Percentiles rank a stretch among this genome's conserved stretches.
Evolutionary conservation across 495 filamentous ascomycete genomes (phyloP).

Genomic region (Xylaria venustula): DNA sequence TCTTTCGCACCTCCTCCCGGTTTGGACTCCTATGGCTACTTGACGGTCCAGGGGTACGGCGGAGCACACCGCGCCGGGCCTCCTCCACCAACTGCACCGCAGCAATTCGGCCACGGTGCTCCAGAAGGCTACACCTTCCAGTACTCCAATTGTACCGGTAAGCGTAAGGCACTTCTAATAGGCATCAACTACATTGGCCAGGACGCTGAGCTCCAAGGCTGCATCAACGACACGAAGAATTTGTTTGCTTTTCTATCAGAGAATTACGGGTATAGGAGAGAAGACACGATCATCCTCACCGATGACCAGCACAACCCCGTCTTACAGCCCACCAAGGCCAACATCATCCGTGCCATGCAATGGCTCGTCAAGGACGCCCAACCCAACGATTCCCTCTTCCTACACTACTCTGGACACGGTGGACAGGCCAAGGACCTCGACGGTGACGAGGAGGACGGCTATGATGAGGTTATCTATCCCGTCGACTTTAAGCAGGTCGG

Average conservation of each 20-base stretch:
- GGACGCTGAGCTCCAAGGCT: conserved; percentile 78
- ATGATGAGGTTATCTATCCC: conserved; percentile 96
- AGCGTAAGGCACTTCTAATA: conserved; percentile 83
- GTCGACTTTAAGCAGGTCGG: conserved; percentile 86
- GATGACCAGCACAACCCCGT: conserved; percentile 45
- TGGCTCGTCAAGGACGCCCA: conserved; percentile 48
- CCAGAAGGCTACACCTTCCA: conserved; percentile 61
- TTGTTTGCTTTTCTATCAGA: conserved; percentile 81
- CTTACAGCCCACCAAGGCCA: conserved; percentile 45
- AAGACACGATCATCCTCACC: conserved; percentile 53
- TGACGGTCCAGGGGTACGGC: conserved; percentile 25
- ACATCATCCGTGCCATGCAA: conserved; percentile 49
- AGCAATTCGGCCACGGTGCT: conserved; percentile 49
- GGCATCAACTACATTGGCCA: conserved; percentile 95
- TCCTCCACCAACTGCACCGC: conserved; percentile 44
- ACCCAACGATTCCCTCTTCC: conserved; percentile 50
- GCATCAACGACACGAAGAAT: conserved; percentile 95
- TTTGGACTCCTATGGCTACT: conserved; percentile 40
- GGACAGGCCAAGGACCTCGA: conserved; percentile 45
- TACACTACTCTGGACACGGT: conserved; percentile 62
- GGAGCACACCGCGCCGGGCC: conserved; percentile 39
- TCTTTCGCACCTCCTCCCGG: conserved; percentile 31
- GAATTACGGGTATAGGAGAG: conserved; percentile 61
- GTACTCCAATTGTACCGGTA: conserved; percentile 85
- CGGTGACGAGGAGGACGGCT: conserved; percentile 88